A percentile compares a stretch with the other conserved stretches of the same genome.
Conservation (phyloP, 2,329 filamentous ascomycete genomes). For the Alternaria hordeiaustralica region DNA sequence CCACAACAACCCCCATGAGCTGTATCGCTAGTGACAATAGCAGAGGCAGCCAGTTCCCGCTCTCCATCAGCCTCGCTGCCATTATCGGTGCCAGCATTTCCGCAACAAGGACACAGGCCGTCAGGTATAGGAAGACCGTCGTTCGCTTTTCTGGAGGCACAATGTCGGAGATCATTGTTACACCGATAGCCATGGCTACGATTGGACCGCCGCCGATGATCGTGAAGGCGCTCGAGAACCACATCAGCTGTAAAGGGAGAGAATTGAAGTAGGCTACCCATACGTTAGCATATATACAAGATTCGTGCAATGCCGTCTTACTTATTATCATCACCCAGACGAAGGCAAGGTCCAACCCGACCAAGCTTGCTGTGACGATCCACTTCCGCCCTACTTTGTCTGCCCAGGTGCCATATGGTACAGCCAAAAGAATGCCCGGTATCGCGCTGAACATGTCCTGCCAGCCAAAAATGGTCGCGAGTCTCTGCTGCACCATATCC, state of each 20-base stretch:
- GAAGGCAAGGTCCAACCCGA: slow-evolving; percentile 48
- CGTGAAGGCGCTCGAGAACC: slow-evolving; percentile 56
- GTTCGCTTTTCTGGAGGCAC: slow-evolving; percentile 53
- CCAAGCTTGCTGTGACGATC: slow-evolving; percentile 52
- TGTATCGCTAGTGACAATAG: slow-evolving; percentile 40
- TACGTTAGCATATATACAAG: slow-evolving; percentile 6
- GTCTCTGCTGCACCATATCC: slow-evolving; percentile 55
- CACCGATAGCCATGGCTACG: slow-evolving; percentile 55
- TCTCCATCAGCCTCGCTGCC: slow-evolving; percentile 41
- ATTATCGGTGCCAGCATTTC: slow-evolving; percentile 46
- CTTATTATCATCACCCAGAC: slow-evolving; percentile 44
- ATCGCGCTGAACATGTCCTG: slow-evolving; percentile 57
- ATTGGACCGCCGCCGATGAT: slow-evolving; percentile 57
- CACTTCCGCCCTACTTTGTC: slow-evolving; percentile 57
- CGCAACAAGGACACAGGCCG: slow-evolving; percentile 40
- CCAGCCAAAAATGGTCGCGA: slow-evolving; percentile 59
- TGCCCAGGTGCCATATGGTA: slow-evolving; percentile 58
- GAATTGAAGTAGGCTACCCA: slow-evolving; percentile 39
- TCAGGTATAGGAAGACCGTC: slow-evolving; percentile 37
- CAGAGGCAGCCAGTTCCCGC: slow-evolving; percentile 42
- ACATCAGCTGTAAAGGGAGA: slow-evolving; percentile 56
- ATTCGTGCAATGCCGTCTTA: slow-evolving; percentile 13
- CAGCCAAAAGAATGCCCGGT: slow-evolving; percentile 54
- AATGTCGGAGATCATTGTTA: slow-evolving; percentile 61
- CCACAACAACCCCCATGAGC: slow-evolving; percentile 32